These are phyloP conservation scores for Scedosporium dehoogii DNA, from an alignment of 2,329 filamentous ascomycete genomes.

Conservation along the genomic window DNA sequence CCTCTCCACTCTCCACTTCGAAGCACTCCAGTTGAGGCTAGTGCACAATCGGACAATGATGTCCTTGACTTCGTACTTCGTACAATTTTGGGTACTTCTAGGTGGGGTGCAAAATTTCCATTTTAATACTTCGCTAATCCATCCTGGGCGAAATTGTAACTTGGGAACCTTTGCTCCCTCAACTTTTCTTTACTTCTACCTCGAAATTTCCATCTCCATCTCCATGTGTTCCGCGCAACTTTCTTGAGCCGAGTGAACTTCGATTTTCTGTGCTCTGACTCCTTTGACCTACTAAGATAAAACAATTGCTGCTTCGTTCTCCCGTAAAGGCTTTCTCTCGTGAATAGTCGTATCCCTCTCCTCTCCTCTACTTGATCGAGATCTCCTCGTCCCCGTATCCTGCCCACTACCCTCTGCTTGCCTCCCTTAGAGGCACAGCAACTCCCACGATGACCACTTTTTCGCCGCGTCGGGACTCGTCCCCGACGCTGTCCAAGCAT, in stretches of 20 bases:
- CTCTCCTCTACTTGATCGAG: not conserved
- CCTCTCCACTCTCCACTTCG: too few relatives aligned
- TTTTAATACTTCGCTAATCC: not conserved
- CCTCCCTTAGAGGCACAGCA: not conserved
- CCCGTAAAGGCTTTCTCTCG: not conserved
- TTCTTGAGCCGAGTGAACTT: not conserved
- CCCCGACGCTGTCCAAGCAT: slow-evolving; percentile 12
- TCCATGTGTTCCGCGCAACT: not conserved
- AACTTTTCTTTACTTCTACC: not conserved
- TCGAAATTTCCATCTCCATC: not conserved
- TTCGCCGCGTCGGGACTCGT: not conserved
- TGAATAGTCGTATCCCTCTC: not conserved
- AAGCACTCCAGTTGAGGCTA: too few relatives aligned
- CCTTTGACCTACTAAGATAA: not conserved
- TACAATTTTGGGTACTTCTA: not conserved
- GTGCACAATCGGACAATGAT: too few relatives aligned
- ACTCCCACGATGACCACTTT: not conserved
- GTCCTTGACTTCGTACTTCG: too few relatives aligned
- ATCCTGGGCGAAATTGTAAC: not conserved
- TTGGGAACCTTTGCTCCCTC: not conserved
- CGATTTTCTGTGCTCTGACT: not conserved
- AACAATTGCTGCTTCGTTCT: not conserved
- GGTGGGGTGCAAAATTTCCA: not conserved
- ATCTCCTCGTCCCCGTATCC: not conserved
- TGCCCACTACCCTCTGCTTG: not conserved